Conservation (phyloP, 2,329 filamentous ascomycete genomes). For the Bipolaris sorokiniana region DNA sequence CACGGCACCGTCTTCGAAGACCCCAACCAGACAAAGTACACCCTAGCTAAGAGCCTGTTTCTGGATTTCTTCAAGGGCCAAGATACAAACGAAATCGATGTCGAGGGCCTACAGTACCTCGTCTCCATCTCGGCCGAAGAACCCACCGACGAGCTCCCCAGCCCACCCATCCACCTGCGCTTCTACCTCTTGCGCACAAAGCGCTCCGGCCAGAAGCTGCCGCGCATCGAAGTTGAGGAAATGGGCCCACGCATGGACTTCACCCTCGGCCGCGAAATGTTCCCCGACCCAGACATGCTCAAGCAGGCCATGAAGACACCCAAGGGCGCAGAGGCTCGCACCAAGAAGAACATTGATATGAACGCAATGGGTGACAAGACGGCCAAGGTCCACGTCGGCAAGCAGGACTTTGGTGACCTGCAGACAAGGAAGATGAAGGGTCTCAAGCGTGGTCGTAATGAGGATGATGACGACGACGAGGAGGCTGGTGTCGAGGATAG, state of each 20-base stretch:
- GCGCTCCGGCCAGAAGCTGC: constrained; percentile 83
- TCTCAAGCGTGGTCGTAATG: constrained; percentile 75
- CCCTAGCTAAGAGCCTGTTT: constrained; percentile 83
- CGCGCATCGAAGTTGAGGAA: constrained; percentile 91
- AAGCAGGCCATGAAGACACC: constrained; percentile 92
- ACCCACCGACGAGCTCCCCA: constrained; percentile 52
- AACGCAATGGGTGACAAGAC: constrained; percentile 96
- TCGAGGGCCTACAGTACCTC: constrained; percentile 92
- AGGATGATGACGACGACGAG: constrained; percentile 40
- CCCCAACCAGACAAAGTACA: constrained; percentile 78
- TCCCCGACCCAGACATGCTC: constrained; percentile 77
- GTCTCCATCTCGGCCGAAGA: constrained; percentile 78
- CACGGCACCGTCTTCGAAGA: constrained; percentile 86
- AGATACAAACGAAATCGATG: constrained; percentile 81
- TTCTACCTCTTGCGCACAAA: constrained; percentile 87
- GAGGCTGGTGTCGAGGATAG: constrained; percentile 30
- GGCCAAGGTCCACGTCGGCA: constrained; percentile 87
- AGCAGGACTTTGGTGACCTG: constrained; percentile 83
- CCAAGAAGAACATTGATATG: constrained; percentile 96
- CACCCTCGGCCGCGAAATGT: constrained; percentile 77
- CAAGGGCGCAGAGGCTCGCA: constrained; percentile 73
- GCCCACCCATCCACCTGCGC: constrained; percentile 66
- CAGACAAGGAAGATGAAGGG: constrained; percentile 99
- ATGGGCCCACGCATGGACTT: constrained; percentile 96
- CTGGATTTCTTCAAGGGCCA: constrained; percentile 91